Conservation (phyloP, 371 early-diverging fungal genomes). For the Batrachochytrium dendrobatidis region DNA sequence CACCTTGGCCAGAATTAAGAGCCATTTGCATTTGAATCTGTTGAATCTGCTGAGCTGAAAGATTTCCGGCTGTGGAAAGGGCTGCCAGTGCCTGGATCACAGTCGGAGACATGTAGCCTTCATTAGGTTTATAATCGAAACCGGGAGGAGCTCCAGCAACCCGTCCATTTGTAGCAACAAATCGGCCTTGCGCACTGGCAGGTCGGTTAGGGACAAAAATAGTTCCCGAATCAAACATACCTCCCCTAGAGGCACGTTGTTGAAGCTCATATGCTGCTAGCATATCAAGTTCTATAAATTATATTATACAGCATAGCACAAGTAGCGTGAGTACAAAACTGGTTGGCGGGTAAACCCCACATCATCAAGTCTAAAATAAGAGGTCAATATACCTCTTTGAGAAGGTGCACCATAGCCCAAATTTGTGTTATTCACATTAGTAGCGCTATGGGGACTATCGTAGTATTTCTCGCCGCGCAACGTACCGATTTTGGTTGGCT, state of each 20-base stretch:
- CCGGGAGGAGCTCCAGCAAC: not conserved
- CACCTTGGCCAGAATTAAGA: not conserved
- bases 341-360: not conserved
- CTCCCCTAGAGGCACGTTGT: conserved; percentile 6
- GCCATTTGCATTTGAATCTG: conserved; percentile 13
- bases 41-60: conserved; percentile 11
- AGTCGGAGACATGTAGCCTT: conserved; percentile 14
- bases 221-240: not conserved
- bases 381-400: conserved; percentile 5
- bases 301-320: not conserved
- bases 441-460: conserved; percentile 7
- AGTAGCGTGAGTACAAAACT: not conserved
- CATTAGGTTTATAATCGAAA: conserved; percentile 4
- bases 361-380: not conserved
- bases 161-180: not conserved
- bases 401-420: conserved; percentile 1
- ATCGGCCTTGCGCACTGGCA: not conserved
- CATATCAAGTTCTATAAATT: conserved; percentile 6
- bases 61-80: conserved; percentile 6
- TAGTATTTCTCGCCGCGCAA: conserved; percentile 7
- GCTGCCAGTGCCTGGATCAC: conserved; percentile 19
- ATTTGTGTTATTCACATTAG: conserved; percentile 7
- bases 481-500: conserved; percentile 14
- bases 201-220: conserved; percentile 1
- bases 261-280: conserved; percentile 19